These are phyloP conservation scores for Endotrypanum monterogeii DNA, from an alignment of 208 protist genomes.

Conservation along the genomic window DNA sequence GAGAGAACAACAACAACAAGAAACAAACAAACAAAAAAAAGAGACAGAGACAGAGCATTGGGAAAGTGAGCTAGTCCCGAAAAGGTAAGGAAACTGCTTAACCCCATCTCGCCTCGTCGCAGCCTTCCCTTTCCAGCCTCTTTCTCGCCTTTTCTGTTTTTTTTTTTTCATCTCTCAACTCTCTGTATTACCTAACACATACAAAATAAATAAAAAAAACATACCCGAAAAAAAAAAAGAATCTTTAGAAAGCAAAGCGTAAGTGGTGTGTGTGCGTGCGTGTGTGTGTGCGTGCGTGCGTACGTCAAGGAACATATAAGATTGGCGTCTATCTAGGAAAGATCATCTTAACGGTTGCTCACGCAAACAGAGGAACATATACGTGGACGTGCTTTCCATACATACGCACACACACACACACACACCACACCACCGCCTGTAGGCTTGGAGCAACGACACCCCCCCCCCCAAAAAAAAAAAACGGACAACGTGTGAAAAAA, in stretches of 20 bases:
- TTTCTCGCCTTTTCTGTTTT: not conserved
- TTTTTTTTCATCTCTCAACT: not conserved
- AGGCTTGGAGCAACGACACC: not conserved
- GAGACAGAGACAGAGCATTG: too few relatives aligned
- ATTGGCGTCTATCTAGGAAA: not conserved
- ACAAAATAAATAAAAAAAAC: too few relatives aligned
- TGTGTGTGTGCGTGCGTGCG: not conserved
- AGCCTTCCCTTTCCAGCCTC: not conserved
- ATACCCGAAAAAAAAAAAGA: too few relatives aligned
- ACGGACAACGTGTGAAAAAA: too few relatives aligned
- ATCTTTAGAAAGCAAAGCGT: too few relatives aligned
- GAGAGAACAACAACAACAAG: too few relatives aligned
- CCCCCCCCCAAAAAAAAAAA: not conserved
- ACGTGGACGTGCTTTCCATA: not conserved
- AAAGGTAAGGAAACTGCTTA: too few relatives aligned
- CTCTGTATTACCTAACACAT: not conserved
- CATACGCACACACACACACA: not conserved
- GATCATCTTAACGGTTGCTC: not conserved
- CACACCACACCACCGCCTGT: not conserved
- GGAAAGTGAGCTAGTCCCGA: too few relatives aligned
- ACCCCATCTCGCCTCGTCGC: not conserved
- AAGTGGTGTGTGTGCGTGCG: too few relatives aligned
- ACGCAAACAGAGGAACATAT: not conserved
- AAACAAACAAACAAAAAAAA: too few relatives aligned
- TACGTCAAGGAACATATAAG: not conserved